Evolutionary conservation across 345 rosid species (phyloP).

Genomic region (Gossypium longicalyx): DNA sequence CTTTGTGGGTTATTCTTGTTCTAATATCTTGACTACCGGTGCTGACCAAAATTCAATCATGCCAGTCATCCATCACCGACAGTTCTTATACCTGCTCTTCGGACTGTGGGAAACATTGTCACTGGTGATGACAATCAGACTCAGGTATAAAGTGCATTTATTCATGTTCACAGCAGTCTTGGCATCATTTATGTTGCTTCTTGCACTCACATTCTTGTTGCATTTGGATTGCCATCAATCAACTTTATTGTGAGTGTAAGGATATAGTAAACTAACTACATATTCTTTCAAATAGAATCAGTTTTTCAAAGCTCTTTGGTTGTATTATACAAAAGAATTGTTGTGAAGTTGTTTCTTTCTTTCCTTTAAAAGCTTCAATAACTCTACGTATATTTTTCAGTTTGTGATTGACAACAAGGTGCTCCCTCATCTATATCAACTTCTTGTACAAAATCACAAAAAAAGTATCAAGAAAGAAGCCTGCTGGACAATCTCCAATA

Average conservation of each 20-base stretch:
- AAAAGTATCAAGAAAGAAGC: constrained; percentile 4
- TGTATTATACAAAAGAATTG: background rate
- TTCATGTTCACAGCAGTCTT: constrained; percentile 1
- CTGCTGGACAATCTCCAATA: constrained; percentile 47
- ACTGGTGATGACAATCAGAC: constrained; percentile 89
- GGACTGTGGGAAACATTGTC: constrained; percentile 76
- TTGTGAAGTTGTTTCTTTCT: background rate
- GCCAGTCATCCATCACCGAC: constrained; percentile 75
- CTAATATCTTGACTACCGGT: constrained; percentile 4
- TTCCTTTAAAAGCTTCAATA: constrained; percentile 1
- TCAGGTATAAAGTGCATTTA: constrained; percentile 44
- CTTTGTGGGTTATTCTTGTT: constrained; percentile 9
- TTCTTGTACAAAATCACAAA: constrained; percentile 21
- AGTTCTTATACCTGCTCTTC: constrained; percentile 80
- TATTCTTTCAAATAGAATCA: background rate
- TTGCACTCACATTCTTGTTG: background rate
- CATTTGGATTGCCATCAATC: background rate
- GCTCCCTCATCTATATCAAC: constrained; percentile 63
- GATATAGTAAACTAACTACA: background rate
- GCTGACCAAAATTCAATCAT: constrained; percentile 25
- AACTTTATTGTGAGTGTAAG: background rate
- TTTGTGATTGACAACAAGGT: constrained; percentile 68
- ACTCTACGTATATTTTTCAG: constrained; percentile 33
- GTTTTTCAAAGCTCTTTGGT: background rate
- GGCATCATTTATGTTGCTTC: background rate